phyloP scores from a whole-genome alignment of 2,329 filamentous ascomycete species.

The Ophiostoma pallidulum region DNA sequence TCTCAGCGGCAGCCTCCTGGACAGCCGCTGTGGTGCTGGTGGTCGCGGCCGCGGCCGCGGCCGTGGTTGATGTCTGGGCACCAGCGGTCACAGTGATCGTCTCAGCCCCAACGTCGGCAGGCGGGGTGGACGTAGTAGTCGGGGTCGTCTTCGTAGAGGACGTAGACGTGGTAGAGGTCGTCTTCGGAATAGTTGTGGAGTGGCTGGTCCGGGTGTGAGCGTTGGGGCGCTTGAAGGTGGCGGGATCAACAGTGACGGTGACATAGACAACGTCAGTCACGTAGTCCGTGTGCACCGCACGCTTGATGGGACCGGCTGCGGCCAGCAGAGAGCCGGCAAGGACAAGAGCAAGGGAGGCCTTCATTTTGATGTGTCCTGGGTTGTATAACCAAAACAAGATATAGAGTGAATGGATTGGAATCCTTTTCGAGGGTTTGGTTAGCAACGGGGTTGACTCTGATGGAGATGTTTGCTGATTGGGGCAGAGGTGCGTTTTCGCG shows the following conservation, averaged over 20 bases:
- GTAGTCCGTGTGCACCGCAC: constrained; percentile 31
- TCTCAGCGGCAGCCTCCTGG: not conserved
- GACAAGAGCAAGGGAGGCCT: constrained; percentile 37
- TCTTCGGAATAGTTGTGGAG: constrained; percentile 3
- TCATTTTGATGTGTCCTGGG: constrained; percentile 32
- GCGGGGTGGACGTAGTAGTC: not conserved
- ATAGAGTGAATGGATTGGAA: too few species aligned
- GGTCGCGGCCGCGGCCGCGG: not conserved
- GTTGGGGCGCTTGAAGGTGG: constrained; percentile 1
- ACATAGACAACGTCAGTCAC: constrained; percentile 35
- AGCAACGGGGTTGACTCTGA: not conserved
- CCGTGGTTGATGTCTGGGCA: not conserved
- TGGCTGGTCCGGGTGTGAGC: constrained; percentile 5
- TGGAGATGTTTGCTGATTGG: too few species aligned
- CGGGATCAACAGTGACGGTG: constrained; percentile 31
- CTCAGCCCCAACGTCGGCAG: not conserved
- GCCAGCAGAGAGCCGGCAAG: constrained; percentile 37
- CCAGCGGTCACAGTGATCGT: constrained; percentile 8
- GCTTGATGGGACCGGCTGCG: constrained; percentile 35
- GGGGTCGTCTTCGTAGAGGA: not conserved
- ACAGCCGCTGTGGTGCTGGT: not conserved
- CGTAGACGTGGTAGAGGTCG: not conserved
- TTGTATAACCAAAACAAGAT: not conserved
- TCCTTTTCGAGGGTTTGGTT: not conserved
- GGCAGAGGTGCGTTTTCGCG: not conserved